These are phyloP conservation scores for Mycena alexandri DNA, from an alignment of 768 basidiomycete genomes.

Conservation along the genomic window DNA sequence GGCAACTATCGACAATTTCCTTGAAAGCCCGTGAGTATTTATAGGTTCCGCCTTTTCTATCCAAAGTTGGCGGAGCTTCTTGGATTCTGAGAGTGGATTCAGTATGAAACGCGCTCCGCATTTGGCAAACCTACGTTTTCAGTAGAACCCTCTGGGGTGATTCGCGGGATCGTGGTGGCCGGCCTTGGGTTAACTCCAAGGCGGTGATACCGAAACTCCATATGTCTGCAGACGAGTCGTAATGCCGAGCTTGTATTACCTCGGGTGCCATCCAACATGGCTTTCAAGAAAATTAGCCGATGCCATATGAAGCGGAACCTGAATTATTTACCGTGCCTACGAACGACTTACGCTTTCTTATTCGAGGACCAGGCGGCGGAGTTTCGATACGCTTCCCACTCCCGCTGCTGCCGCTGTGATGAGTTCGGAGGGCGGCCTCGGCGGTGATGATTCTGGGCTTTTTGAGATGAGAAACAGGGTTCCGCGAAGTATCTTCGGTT, in stretches of 20 bases:
- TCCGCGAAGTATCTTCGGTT: conserved; percentile 68
- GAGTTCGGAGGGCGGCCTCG: conserved; percentile 47
- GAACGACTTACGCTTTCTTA: conserved; percentile 90
- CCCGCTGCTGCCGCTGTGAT: conserved; percentile 39
- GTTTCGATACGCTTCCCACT: conserved; percentile 47
- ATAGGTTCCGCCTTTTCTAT: conserved; percentile 76
- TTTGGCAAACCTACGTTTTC: conserved; percentile 66
- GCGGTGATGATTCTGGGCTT: conserved; percentile 46
- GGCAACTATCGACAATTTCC: conserved; percentile 85
- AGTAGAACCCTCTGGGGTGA: conserved; percentile 80
- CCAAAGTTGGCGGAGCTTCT: conserved; percentile 82
- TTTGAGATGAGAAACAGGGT: conserved; percentile 39
- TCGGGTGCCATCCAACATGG: conserved; percentile 99
- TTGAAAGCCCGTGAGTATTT: conserved; percentile 87
- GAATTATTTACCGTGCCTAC: conserved; percentile 79
- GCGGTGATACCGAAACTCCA: conserved; percentile 99
- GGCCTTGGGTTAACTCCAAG: conserved; percentile 88
- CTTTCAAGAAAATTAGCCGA: conserved; percentile 45
- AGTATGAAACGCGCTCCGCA: conserved; percentile 6
- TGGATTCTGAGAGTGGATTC: conserved; percentile 65
- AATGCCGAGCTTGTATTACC: conserved; percentile 85
- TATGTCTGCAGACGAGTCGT: conserved; percentile 91
- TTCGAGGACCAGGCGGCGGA: conserved; percentile 45
- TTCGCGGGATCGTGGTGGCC: conserved; percentile 86
- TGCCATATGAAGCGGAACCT: conserved; percentile 37